Conservation (phyloP, 345 rosid genomes). For the Noccaea bulbosa region DNA sequence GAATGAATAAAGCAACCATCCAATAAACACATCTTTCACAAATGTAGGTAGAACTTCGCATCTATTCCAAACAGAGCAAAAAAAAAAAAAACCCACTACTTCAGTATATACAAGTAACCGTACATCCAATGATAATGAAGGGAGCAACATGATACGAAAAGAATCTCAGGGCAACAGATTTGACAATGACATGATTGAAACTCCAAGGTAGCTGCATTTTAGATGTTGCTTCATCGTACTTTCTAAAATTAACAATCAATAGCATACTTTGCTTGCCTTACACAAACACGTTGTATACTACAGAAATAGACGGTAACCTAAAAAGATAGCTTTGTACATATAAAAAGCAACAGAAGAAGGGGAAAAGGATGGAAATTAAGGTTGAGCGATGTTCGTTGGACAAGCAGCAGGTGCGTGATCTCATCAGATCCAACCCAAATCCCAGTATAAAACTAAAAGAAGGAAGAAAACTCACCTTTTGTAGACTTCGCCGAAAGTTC, state of each 20-base stretch:
- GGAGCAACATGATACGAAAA: constrained; percentile 2
- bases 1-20: constrained; percentile 23
- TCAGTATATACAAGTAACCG: constrained; percentile 3
- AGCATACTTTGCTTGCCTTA: not conserved
- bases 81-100: not conserved
- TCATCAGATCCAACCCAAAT: constrained; percentile 22
- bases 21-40: constrained; percentile 9
- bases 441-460: not conserved
- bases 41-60: constrained; percentile 4
- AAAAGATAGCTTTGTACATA: constrained; percentile 1
- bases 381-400: not conserved
- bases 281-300: not conserved
- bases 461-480: constrained; percentile 60
- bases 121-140: constrained; percentile 9
- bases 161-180: constrained; percentile 13
- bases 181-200: not conserved
- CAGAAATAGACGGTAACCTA: not conserved
- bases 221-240: no score
- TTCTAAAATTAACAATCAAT: no score
- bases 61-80: constrained; percentile 8
- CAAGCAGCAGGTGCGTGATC: constrained; percentile 18
- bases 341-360: not conserved
- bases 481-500: constrained; percentile 95
- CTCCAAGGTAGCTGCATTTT: not conserved
- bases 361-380: not conserved